Base-by-base conservation (phyloP, 768 basidiomycete species). In the Auriculariales sp. region DNA sequence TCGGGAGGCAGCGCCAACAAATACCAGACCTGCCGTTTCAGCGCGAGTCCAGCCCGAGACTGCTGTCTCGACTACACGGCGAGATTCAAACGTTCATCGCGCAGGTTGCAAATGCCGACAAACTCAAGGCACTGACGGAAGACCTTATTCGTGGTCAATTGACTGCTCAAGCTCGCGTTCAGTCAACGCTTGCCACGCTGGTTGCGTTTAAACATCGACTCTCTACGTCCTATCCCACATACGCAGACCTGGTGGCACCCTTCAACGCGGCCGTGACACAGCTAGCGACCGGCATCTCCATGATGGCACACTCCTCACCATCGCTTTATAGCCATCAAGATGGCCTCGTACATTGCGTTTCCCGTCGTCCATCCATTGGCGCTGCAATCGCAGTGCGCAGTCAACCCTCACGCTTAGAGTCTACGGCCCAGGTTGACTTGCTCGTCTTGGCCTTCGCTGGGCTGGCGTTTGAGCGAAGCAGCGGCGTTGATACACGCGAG, bases 161-260 rank as follows among this genome's bases (percentile, higher is more conserved):
- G 1, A 33, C 14, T 12, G 29, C 31, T 5, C 11, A 58, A 61
- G 11, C 61, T 79, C n/a, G 55, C 62, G 47, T 55, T 57, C 4
- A 59, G 64, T 17, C 67, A 72, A 5, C 35, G 59, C 3, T 63
- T 66, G 77, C 81, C 35, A 84, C 89, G 3, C 74, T 93, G 42
- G 66, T 74, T 1, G 81, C 84, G 5, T 93, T 98, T 59, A 65
- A 71, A 31, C 83, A 79, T 46, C 78, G 94, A 9, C 64, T 95
- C 50, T 70, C 74, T 45, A 64, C 68, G 2, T 73, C 73, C 22
- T 95, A 94, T 62, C 59, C 69, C 0, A 79, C 84, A 29, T 83
- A 81, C 54, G 61, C 63, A 25, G 94, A 98, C 63, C 70, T 98
- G 50, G 73, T 69, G 35, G 60, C 66, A 30, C 79, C 86, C 1